Evolutionary conservation across 2,329 filamentous ascomycete genomes (phyloP).

Genomic region (Alternaria conjuncta): DNA sequence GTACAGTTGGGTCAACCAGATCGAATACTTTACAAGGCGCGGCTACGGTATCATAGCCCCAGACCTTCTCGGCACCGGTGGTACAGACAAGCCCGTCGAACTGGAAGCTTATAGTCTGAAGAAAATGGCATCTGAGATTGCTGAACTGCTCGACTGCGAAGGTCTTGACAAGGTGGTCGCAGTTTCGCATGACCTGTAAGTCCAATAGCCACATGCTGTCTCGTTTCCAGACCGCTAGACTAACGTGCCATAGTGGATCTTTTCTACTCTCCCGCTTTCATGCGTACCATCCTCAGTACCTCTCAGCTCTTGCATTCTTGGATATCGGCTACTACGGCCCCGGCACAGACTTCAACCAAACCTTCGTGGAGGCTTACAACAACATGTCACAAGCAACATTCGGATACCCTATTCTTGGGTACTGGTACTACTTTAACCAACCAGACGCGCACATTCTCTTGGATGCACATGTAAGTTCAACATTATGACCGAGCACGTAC

Average conservation of each 20-base stretch:
- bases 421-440: background rate
- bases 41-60: background rate
- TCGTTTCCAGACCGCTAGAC: background rate
- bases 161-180: background rate
- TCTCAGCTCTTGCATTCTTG: background rate
- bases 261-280: background rate
- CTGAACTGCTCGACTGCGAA: background rate
- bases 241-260: background rate
- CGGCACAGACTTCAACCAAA: background rate
- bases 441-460: background rate
- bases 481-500: rapidly evolving
- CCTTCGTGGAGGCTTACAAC: background rate
- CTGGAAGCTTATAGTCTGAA: background rate
- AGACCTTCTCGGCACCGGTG: background rate
- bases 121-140: background rate
- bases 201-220: background rate
- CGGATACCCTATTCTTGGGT: background rate
- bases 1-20: background rate
- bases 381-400: background rate
- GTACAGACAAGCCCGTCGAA: background rate
- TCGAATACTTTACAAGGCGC: background rate
- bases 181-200: background rate
- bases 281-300: background rate
- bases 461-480: background rate
- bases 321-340: background rate